Evolutionary conservation across 2,329 filamentous ascomycete species (phyloP), one percentile per base, ranked within the genome.

Genomic region (Sporothrix mexicana): DNA sequence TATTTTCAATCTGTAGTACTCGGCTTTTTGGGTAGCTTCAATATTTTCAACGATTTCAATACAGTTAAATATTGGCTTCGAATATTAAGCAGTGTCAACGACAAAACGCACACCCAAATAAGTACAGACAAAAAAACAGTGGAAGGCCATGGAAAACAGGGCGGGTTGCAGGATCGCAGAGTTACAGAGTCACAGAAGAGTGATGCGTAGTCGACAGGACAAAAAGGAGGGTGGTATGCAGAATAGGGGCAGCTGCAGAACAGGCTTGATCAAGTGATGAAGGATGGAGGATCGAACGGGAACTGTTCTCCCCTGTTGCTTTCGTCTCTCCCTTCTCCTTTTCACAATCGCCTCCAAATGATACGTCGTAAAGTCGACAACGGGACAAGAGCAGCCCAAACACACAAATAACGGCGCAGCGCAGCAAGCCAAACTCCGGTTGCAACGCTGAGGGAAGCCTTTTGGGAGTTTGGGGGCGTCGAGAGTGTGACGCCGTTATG

Each of bases 361-460:
- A n/a, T 47, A 67, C 45, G 20, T 49, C 23, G 61, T 64, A 64
- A 25, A 47, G 30, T 41, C 15, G 30, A 10, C 30, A 20, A n/a
- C 51, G 20, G 8, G 6, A n/a, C 23, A 55, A 23, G 13, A 49
- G 10, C 51, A n/a, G 20, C 20, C n/a, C 51, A 55, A 55, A 25
- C 20, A 9, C n/a, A 6, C 49, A 53, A 23, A 6, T 17, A 61
- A 61, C 57, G 57, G 57, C 57, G 57, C 57, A 61, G 57, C 57
- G 30, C 8, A 43, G 30, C 57, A 17, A 61, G 30, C 57, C 57
- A 61, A 43, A 61, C 30, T 43, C 57, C 57, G 30, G 17, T 61
- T 61, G 57, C 57, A 17, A 61, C 57, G 57, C 30, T 43, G 57
- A 20, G 57, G 57, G 57, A 41, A 61, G 30, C 57, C n/a, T 55